These are phyloP conservation scores for Penstemon eatonii DNA, from an alignment of 257 asterid species.

Conservation along the genomic window DNA sequence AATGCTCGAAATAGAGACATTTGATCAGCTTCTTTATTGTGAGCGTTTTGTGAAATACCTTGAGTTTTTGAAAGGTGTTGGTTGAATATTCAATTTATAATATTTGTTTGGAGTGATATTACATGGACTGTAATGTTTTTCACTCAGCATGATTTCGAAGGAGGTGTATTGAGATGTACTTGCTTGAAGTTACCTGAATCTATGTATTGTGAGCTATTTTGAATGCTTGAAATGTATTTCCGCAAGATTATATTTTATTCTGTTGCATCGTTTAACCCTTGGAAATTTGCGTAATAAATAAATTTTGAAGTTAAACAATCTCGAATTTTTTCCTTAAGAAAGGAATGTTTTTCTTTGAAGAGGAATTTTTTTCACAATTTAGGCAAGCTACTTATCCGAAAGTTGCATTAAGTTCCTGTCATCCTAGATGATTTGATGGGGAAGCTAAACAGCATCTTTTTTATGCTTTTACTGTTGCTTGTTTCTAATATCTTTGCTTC, in stretches of 20 bases:
- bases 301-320: not conserved
- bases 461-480: slow-evolving; percentile 27
- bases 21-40: not conserved
- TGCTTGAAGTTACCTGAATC: not conserved
- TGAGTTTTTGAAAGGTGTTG: no score
- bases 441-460: slow-evolving; percentile 20
- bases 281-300: no score
- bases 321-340: not conserved
- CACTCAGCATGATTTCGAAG: not conserved
- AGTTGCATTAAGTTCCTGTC: not conserved
- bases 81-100: no score
- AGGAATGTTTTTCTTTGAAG: not conserved
- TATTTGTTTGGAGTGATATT: no score
- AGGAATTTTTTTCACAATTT: not conserved
- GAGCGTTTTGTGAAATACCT: no score
- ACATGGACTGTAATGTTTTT: no score
- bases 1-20: not conserved
- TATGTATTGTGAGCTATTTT: not conserved
- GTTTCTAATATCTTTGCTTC: slow-evolving; percentile 21
- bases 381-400: slow-evolving; percentile 17
- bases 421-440: slow-evolving; percentile 18
- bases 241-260: no score
- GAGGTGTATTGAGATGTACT: not conserved
- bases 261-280: no score
- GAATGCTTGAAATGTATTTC: not conserved